Conservation (phyloP, 129 eudicot genomes). For the Centrapalus pauciflorus region DNA sequence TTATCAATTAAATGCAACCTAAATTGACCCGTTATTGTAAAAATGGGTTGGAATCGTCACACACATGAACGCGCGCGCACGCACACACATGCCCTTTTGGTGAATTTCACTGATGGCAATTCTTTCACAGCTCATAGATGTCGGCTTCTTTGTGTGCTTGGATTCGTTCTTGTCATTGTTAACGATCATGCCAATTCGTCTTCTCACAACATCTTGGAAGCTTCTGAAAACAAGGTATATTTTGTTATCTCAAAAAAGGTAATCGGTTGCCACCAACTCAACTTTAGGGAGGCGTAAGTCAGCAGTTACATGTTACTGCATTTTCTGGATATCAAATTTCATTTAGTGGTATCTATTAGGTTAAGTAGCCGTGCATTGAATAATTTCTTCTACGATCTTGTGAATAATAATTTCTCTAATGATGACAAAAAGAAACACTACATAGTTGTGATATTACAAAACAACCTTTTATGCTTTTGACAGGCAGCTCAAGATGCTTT, state of each 20-base stretch:
- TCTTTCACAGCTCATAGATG: slow-evolving; percentile 75
- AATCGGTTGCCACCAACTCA: neutral
- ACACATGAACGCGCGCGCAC: too few relatives aligned
- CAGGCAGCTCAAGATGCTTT: slow-evolving; percentile 82
- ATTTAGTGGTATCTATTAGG: too few relatives aligned
- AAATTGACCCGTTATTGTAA: too few relatives aligned
- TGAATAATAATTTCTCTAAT: neutral
- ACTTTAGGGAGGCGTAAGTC: neutral
- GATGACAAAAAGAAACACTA: neutral
- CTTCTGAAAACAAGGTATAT: slow-evolving; percentile 62
- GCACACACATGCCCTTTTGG: too few relatives aligned
- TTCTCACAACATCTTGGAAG: slow-evolving; percentile 55
- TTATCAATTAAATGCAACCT: too few relatives aligned
- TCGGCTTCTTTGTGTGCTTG: slow-evolving; percentile 88
- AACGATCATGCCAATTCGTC: slow-evolving; percentile 88
- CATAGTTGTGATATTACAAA: slow-evolving; percentile 4
- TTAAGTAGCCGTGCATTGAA: too few relatives aligned
- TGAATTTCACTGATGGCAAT: slow-evolving; percentile 6
- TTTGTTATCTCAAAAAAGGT: slow-evolving; percentile 7
- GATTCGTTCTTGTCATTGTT: slow-evolving; percentile 84
- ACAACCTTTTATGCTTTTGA: slow-evolving; percentile 37
- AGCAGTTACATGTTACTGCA: too few relatives aligned
- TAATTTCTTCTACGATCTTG: neutral
- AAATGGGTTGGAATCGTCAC: too few relatives aligned
- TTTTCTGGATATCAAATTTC: too few relatives aligned